Percentiles rank a stretch among this genome's conserved stretches.
phyloP scores from a whole-genome alignment of 1,284 basidiomycete genomes.

The Lentinus polychrous region DNA sequence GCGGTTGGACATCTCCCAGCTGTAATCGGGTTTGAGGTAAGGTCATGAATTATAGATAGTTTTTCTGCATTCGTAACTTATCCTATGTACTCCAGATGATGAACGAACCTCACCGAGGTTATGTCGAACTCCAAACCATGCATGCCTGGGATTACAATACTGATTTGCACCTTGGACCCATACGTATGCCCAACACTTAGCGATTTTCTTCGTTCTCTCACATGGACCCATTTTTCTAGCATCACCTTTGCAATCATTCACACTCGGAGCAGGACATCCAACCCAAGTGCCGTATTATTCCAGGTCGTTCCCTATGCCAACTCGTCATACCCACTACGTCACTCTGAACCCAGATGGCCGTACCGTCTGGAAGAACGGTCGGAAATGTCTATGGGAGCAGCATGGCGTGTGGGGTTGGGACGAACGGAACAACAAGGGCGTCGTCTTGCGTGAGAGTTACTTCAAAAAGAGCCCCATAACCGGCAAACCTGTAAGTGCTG shows the following conservation, averaged over 20 bases:
- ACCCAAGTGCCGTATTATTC: constrained; percentile 70
- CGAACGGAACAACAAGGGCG: constrained; percentile 54
- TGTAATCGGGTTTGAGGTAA: constrained; percentile 85
- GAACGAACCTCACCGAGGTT: constrained; percentile 96
- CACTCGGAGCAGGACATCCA: constrained; percentile 74
- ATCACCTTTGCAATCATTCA: constrained; percentile 79
- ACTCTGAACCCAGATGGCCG: constrained; percentile 52
- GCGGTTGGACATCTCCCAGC: constrained; percentile 70
- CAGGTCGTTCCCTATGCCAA: constrained; percentile 82
- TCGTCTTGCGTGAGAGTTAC: constrained; percentile 83
- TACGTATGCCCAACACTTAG: constrained; percentile 50
- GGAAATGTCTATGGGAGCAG: constrained; percentile 81
- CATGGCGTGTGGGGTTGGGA: constrained; percentile 96
- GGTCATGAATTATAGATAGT: neutral
- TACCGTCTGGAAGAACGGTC: constrained; percentile 65
- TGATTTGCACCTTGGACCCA: constrained; percentile 82
- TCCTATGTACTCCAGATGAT: constrained; percentile 51
- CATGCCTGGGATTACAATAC: constrained; percentile 91
- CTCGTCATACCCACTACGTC: constrained; percentile 49
- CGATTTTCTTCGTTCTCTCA: neutral
- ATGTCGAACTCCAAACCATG: constrained; percentile 77
- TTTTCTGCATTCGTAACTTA: neutral
- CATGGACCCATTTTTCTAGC: constrained; percentile 36
- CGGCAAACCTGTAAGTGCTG: constrained; percentile 42
- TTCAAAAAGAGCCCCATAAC: constrained; percentile 68